Evolutionary conservation across 495 filamentous ascomycete genomes (phyloP), one percentile per base, ranked within the genome.

Genomic region (Bacidia rubella): DNA sequence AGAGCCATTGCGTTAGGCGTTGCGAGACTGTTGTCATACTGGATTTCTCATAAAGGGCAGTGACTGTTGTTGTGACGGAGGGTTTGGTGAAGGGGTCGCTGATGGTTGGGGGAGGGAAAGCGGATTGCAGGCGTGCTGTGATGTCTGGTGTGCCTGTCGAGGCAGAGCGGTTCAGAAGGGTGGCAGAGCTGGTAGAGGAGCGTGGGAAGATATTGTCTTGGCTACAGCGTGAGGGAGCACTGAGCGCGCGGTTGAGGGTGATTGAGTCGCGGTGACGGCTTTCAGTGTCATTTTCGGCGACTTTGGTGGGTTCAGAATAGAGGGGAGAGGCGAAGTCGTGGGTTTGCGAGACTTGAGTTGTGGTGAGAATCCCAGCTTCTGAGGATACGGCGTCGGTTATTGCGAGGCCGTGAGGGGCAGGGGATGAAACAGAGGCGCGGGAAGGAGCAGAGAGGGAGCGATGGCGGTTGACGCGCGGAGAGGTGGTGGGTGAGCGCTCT

Each of bases 181-280:
- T 58, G 20, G 56, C 54, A 53, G 52, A 55, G 42, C 56, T 52
- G 21, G 52, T 51, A 15, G 56, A 55, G 11, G 52, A 55, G 10
- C 47, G 45, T 46, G 45, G 47, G 25, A 39, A 42, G n/a, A 19
- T 22, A 11, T 32, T 12, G 20, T 44, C 32, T 35, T 53, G 23
- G 21, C 32, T 38, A 22, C 15, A 26, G 29, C 25, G 50, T 4
- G 21, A 43, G 3, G 46, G 29, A 7, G 29, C 29, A 7, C 10
- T 11, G n/a, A 12, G 22, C 39, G 47, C 45, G 26, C 26, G 20
- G n/a, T 26, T 22, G 44, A 47, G 44, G 2, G 21, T 15, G 44
- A 25, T 22, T 15, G 22, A 10, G 44, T 20, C 20, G 22, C 44
- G 2, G 7, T 22, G 7, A 15, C 19, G 20, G 44, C 19, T 22